These are phyloP conservation scores for Teratosphaeria pseudoeucalypti DNA, from an alignment of 2,329 filamentous ascomycete species.

Conservation along the genomic window DNA sequence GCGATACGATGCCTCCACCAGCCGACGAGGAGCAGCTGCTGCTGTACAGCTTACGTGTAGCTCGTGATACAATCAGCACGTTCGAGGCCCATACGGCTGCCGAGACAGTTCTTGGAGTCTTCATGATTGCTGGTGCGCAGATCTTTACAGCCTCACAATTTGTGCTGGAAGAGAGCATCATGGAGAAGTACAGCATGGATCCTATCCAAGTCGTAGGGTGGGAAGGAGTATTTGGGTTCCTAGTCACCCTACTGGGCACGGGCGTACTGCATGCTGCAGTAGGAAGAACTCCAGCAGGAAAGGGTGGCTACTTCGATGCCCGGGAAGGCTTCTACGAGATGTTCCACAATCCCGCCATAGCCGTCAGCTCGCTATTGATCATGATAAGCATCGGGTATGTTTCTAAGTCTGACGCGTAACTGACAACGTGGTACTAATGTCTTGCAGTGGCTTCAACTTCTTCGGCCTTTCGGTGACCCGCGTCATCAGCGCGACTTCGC, in stretches of 20 bases:
- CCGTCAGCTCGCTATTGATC: constrained; percentile 72
- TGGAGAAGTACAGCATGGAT: constrained; percentile 68
- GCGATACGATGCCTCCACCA: constrained; percentile 9
- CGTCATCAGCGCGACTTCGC: constrained; percentile 78
- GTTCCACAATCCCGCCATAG: constrained; percentile 58
- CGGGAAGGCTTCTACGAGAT: constrained; percentile 77
- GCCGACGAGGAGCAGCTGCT: constrained; percentile 10
- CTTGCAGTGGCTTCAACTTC: constrained; percentile 83
- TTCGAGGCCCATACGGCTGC: constrained; percentile 46
- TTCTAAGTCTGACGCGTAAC: background rate
- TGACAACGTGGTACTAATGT: background rate
- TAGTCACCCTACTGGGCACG: constrained; percentile 69
- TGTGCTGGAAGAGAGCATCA: constrained; percentile 86
- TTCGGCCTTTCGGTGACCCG: constrained; percentile 92
- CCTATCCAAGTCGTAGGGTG: constrained; percentile 88
- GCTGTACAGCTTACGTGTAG: constrained; percentile 5
- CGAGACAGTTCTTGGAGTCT: constrained; percentile 67
- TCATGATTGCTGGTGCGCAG: constrained; percentile 86
- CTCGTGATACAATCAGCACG: constrained; percentile 26
- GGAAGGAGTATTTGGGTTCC: constrained; percentile 88
- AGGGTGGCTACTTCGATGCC: constrained; percentile 81
- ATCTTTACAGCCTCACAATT: constrained; percentile 97
- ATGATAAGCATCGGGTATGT: constrained; percentile 95
- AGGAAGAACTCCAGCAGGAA: constrained; percentile 63
- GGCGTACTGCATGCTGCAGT: constrained; percentile 66